A percentile compares a stretch with the other conserved stretches of the same genome.
phyloP scores from a whole-genome alignment of 306 rosid genomes.

The Trifolium dubium region DNA sequence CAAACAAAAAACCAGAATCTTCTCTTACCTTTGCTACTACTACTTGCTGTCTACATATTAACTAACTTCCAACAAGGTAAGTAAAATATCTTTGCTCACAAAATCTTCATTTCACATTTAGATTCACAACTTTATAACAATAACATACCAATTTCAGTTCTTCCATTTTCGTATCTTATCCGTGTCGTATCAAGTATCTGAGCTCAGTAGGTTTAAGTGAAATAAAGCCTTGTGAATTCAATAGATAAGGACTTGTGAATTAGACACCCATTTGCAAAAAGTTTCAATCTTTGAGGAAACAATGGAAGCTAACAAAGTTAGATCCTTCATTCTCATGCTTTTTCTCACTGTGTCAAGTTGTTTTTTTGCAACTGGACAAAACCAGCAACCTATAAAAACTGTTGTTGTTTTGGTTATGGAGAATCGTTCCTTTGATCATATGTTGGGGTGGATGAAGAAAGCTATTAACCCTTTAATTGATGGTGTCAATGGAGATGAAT shows the following conservation, averaged over 20 bases:
- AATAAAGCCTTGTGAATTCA: not conserved
- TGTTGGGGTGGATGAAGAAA: slow-evolving; percentile 96
- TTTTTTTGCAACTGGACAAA: slow-evolving; percentile 48
- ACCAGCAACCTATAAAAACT: slow-evolving; percentile 75
- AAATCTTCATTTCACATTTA: not conserved
- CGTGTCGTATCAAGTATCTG: too few relatives aligned
- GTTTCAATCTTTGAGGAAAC: slow-evolving; percentile 27
- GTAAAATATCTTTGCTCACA: not conserved
- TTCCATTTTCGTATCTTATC: not conserved
- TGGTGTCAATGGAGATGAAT: slow-evolving; percentile 91
- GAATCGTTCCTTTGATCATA: slow-evolving; percentile 94
- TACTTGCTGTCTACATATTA: not conserved
- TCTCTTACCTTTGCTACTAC: slow-evolving; percentile 33
- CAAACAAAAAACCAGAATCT: slow-evolving; percentile 48
- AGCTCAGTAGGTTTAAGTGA: not conserved
- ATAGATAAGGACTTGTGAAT: not conserved
- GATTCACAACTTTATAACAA: not conserved
- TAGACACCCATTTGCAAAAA: slow-evolving; percentile 39
- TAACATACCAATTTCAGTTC: not conserved
- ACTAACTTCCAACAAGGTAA: slow-evolving; percentile 15
- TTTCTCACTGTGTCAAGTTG: slow-evolving; percentile 57
- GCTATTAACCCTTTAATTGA: slow-evolving; percentile 69
- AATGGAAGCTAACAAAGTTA: slow-evolving; percentile 44
- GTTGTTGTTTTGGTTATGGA: slow-evolving; percentile 94
- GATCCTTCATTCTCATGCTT: slow-evolving; percentile 51